A percentile compares a stretch with the other conserved stretches of the same genome.
phyloP scores from a whole-genome alignment of 345 rosid species.

The Eucalyptus viminalis region DNA sequence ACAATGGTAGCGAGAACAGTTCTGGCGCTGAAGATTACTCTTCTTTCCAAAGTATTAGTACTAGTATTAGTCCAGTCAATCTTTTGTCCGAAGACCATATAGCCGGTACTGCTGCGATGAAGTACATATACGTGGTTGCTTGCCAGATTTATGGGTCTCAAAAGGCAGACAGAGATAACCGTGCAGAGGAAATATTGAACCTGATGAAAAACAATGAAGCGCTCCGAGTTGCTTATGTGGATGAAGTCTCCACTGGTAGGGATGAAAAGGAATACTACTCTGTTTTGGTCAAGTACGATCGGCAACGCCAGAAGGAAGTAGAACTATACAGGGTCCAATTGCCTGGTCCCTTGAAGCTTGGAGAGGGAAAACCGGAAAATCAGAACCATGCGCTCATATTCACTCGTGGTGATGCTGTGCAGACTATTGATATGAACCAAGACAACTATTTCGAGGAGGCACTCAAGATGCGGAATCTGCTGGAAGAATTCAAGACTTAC shows the following conservation, averaged over 20 bases:
- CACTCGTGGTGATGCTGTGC: slow-evolving; percentile 92
- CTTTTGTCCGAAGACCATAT: slow-evolving; percentile 59
- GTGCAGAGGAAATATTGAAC: slow-evolving; percentile 65
- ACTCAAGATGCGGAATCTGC: slow-evolving; percentile 80
- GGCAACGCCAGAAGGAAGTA: slow-evolving; percentile 53
- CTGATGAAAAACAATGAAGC: slow-evolving; percentile 80
- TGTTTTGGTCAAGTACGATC: slow-evolving; percentile 86
- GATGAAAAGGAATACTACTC: slow-evolving; percentile 61
- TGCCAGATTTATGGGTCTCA: slow-evolving; percentile 89
- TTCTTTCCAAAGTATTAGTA: slow-evolving; percentile 37
- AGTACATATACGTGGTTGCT: slow-evolving; percentile 82
- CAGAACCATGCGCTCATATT: slow-evolving; percentile 92
- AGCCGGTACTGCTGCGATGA: slow-evolving; percentile 69
- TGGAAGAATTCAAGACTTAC: slow-evolving; percentile 42
- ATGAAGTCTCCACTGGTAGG: slow-evolving; percentile 53
- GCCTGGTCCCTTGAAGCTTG: slow-evolving; percentile 95
- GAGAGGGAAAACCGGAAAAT: slow-evolving; percentile 97
- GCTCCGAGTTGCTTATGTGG: slow-evolving; percentile 88
- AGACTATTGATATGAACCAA: slow-evolving; percentile 97
- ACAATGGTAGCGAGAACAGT: slow-evolving; percentile 9
- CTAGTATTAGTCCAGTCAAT: slow-evolving; percentile 41
- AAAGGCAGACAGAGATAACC: slow-evolving; percentile 68
- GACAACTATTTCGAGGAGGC: slow-evolving; percentile 97
- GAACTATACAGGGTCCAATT: slow-evolving; percentile 79
- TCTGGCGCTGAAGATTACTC: slow-evolving; percentile 1